Conservation (phyloP, 192 early-diverging fungal species). For the Backusella macrospora region DNA sequence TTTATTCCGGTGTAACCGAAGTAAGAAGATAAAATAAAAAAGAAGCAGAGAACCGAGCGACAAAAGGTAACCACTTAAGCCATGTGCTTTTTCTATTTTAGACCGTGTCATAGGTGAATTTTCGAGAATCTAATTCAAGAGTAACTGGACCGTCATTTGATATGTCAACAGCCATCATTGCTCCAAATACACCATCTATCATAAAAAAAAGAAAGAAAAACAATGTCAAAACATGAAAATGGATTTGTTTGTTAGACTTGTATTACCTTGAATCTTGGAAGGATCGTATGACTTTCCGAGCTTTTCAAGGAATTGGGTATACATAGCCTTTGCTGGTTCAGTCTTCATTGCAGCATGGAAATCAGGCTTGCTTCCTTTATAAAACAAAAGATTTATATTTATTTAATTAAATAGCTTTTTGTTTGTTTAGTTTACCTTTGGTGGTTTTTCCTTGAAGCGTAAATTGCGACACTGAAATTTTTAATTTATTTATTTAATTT, state of each 20-base stretch:
- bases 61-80: neutral
- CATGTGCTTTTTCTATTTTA: constrained; percentile 4
- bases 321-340: constrained; percentile 66
- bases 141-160: constrained; percentile 82
- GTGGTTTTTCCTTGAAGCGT: constrained; percentile 83
- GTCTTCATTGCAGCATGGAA: constrained; percentile 91
- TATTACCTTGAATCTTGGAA: constrained; percentile 71
- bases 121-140: constrained; percentile 58
- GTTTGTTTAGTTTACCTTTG: constrained; percentile 58
- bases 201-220: neutral
- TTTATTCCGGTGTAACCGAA: neutral
- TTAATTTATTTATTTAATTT: neutral
- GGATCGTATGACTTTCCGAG: constrained; percentile 64
- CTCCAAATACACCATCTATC: constrained; percentile 90
- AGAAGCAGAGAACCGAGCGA: neutral
- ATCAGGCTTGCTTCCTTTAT: constrained; percentile 78
- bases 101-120: constrained; percentile 46
- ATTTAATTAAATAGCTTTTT: neutral
- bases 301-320: constrained; percentile 72
- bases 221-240: neutral
- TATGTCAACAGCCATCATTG: constrained; percentile 93
- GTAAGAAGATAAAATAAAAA: no score
- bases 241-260: neutral
- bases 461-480: constrained; percentile 82
- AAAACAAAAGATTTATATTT: neutral